Evolutionary conservation across 2,329 filamentous ascomycete species (phyloP).

Genomic region (Penicillium carneum): DNA sequence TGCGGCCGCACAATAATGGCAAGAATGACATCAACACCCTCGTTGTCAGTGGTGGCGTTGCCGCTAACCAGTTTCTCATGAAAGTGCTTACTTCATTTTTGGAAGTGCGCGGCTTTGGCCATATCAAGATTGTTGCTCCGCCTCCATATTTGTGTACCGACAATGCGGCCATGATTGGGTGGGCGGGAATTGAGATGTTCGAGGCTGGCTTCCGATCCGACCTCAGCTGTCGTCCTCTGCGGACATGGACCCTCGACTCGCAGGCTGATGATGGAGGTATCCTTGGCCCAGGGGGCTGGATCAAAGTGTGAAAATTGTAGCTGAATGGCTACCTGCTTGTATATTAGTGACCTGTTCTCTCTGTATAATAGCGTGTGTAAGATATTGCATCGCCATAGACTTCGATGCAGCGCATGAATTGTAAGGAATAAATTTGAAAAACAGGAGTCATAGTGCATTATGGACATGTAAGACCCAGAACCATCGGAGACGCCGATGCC

Average conservation of each 20-base stretch:
- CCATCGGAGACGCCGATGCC: slow-evolving; percentile 37
- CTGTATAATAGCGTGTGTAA: slow-evolving; percentile 7
- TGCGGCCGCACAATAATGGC: slow-evolving; percentile 30
- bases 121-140: slow-evolving; percentile 74
- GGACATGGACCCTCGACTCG: slow-evolving; percentile 78
- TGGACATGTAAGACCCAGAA: slow-evolving; percentile 25
- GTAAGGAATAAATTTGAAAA: slow-evolving; percentile 12
- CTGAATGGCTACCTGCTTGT: slow-evolving; percentile 22
- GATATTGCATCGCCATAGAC: slow-evolving; percentile 5
- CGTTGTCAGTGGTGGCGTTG: slow-evolving; percentile 89
- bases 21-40: slow-evolving; percentile 62
- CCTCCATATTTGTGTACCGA: slow-evolving; percentile 83
- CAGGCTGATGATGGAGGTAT: slow-evolving; percentile 69
- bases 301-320: slow-evolving; percentile 44
- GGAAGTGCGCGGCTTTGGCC: slow-evolving; percentile 68
- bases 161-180: slow-evolving; percentile 97
- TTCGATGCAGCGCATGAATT: slow-evolving; percentile 6
- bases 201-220: slow-evolving; percentile 74
- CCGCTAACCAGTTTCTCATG: slow-evolving; percentile 80
- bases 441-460: slow-evolving; percentile 16
- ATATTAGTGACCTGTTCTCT: slow-evolving; percentile 34
- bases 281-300: slow-evolving; percentile 66
- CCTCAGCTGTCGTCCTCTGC: slow-evolving; percentile 65
- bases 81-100: slow-evolving; percentile 69
- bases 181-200: slow-evolving; percentile 92